Conservation (phyloP, 805 yeast genomes). For the Candida yuanshanica region DNA sequence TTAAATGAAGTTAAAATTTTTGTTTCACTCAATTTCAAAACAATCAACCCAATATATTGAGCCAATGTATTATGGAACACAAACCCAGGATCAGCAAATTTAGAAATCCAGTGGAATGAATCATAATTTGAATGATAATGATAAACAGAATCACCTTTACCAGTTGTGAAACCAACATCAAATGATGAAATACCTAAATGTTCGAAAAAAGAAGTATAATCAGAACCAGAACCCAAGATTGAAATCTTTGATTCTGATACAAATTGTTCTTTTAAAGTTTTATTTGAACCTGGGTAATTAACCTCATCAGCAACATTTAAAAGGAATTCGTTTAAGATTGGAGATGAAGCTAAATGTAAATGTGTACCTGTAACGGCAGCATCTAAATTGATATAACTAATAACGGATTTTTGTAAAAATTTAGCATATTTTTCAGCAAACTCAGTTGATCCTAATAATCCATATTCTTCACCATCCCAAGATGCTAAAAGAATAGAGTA, state of each 20-base stretch:
- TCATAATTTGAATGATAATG: slow-evolving; percentile 77
- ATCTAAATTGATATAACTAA: slow-evolving; percentile 69
- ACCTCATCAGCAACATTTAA: slow-evolving; percentile 39
- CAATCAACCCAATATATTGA: slow-evolving; percentile 44
- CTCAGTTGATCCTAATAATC: slow-evolving; percentile 69
- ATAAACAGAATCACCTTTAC: slow-evolving; percentile 50
- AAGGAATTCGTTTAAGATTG: slow-evolving; percentile 46
- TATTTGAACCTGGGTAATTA: slow-evolving; percentile 34
- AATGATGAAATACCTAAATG: slow-evolving; percentile 55
- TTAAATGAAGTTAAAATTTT: slow-evolving; percentile 38
- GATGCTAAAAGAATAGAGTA: slow-evolving; percentile 63
- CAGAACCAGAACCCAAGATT: slow-evolving; percentile 66
- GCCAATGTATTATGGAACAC: slow-evolving; percentile 51
- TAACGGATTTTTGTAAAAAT: slow-evolving; percentile 41
- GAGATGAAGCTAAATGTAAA: slow-evolving; percentile 49
- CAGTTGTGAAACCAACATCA: slow-evolving; percentile 50
- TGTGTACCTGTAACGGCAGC: slow-evolving; percentile 43
- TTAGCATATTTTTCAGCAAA: slow-evolving; percentile 61
- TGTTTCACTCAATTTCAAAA: slow-evolving; percentile 43
- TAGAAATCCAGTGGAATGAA: slow-evolving; percentile 65
- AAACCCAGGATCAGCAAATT: slow-evolving; percentile 58
- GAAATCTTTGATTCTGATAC: slow-evolving; percentile 29
- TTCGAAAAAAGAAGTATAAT: slow-evolving; percentile 56
- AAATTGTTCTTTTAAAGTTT: slow-evolving; percentile 24
- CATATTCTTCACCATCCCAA: slow-evolving; percentile 86